Base-by-base conservation (phyloP, 2,329 filamentous ascomycete genomes). In the Hypoxylon sp. region DNA sequence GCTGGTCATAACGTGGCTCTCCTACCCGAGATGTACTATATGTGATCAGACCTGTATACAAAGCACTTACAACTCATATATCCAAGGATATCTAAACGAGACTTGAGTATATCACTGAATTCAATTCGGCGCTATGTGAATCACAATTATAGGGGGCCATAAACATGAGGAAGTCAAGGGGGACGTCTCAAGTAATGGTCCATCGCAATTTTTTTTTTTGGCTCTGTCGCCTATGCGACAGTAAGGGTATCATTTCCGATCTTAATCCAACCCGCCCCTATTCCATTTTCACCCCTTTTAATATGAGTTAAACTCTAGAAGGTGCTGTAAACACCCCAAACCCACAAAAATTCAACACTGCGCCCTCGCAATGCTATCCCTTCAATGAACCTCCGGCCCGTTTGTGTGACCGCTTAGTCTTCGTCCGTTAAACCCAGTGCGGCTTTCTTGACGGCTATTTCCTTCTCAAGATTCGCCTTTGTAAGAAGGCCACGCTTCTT, bases 401-500 rank as follows among this genome's bases (percentile, higher is more conserved):
- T 17, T 19, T 8, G 13, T 10, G 5, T 14, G 14, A 17, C 11
- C 1, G 59, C 51, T 68, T 74, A 78, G 53, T 78, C 77, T 35
- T 78, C 77, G 35, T 77, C 76, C 14, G 70, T 70, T 33, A 79
- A 64, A 13, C 74, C 75, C 14, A 79, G 73, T 17, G 76, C 75
- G 11, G 76, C 78, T 60, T 74, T 79, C 70, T 78, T 78, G 48
- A 79, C 74, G 2, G 66, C 72, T 11, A 79, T 78, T 73, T 84
- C 82, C 64, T 81, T 80, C 73, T 82, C 77, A 67, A 81, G 75
- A 48, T 79, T 82, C 57, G 79, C 85, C 72, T 88, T 86, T 55
- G 82, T 84, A 24, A 77, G 79, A 70, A 86, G 81, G 17, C 89
- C 77, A 26, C 87, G 83, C 63, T 81, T 82, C 65, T 81, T 80